Conservation (phyloP, 192 early-diverging fungal genomes). For the Rhizophagus clarus region DNA sequence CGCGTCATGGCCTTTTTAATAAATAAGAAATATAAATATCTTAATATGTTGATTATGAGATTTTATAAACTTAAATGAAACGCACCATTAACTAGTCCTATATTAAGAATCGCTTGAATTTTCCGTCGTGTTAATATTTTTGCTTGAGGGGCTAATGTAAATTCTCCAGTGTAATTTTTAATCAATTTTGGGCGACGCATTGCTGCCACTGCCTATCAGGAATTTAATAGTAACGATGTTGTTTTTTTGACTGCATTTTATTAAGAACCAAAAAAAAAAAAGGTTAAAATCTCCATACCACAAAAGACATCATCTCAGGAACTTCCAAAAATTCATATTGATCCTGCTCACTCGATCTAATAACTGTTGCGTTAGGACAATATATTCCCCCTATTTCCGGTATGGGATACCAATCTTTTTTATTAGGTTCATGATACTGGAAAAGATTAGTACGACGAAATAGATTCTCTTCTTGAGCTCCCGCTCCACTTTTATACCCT, state of each 20-base stretch:
- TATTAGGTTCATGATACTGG: slow-evolving; percentile 44
- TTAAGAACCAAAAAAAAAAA: no score
- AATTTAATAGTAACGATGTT: neutral
- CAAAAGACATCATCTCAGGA: slow-evolving; percentile 45
- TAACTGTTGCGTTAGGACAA: slow-evolving; percentile 46
- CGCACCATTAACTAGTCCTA: slow-evolving; percentile 46
- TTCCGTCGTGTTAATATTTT: slow-evolving; percentile 42
- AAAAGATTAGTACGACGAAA: slow-evolving; percentile 47
- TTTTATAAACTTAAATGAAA: neutral
- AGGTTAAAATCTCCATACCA: slow-evolving; percentile 31
- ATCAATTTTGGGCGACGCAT: neutral
- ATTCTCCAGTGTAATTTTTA: neutral
- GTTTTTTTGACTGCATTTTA: no score
- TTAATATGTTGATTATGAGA: neutral
- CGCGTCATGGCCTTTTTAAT: slow-evolving; percentile 40
- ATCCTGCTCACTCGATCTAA: slow-evolving; percentile 37
- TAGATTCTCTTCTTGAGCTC: slow-evolving; percentile 47
- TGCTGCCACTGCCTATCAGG: neutral
- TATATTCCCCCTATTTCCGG: slow-evolving; percentile 44
- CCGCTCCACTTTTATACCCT: slow-evolving; percentile 39
- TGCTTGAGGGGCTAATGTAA: slow-evolving; percentile 36
- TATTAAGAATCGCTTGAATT: slow-evolving; percentile 47
- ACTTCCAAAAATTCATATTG: slow-evolving; percentile 41
- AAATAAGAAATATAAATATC: neutral
- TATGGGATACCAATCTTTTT: slow-evolving; percentile 44